phyloP scores from a whole-genome alignment of 306 rosid species.

The Pyrus pyrifolia region DNA sequence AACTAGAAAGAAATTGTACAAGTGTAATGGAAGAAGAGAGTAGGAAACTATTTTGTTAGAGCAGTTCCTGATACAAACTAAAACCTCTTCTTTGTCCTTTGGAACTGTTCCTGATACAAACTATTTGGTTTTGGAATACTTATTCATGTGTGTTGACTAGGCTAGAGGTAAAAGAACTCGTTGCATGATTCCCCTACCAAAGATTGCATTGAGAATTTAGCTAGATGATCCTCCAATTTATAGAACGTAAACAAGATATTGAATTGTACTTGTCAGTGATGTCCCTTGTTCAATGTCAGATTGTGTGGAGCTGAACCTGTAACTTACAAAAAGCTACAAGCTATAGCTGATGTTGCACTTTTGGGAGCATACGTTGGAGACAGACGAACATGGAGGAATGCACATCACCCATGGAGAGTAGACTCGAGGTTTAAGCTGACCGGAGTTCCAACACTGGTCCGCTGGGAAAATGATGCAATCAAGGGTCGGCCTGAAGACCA shows the following conservation, averaged over 20 bases:
- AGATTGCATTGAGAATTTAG: background rate
- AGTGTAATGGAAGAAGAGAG: too few relatives aligned
- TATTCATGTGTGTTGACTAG: too few relatives aligned
- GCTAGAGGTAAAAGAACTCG: background rate
- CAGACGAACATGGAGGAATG: constrained; percentile 83
- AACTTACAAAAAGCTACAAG: constrained; percentile 69
- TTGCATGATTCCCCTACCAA: background rate
- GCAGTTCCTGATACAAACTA: too few relatives aligned
- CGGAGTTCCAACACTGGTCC: constrained; percentile 71
- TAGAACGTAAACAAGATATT: background rate
- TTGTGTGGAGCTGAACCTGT: constrained; percentile 91
- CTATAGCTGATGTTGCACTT: constrained; percentile 47
- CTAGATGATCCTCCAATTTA: background rate
- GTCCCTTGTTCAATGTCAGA: constrained; percentile 30
- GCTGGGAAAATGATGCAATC: constrained; percentile 59
- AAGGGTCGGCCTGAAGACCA: constrained; percentile 76
- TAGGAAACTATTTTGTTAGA: too few relatives aligned
- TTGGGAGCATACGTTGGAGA: constrained; percentile 82
- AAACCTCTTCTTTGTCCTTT: too few relatives aligned
- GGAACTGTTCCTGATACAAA: too few relatives aligned
- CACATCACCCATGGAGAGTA: constrained; percentile 74
- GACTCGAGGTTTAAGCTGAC: constrained; percentile 69
- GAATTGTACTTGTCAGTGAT: background rate
- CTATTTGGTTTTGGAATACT: too few relatives aligned
- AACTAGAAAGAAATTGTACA: too few relatives aligned